Evolutionary conservation across 345 rosid species (phyloP).

Genomic region (Arabis hirsuta): DNA sequence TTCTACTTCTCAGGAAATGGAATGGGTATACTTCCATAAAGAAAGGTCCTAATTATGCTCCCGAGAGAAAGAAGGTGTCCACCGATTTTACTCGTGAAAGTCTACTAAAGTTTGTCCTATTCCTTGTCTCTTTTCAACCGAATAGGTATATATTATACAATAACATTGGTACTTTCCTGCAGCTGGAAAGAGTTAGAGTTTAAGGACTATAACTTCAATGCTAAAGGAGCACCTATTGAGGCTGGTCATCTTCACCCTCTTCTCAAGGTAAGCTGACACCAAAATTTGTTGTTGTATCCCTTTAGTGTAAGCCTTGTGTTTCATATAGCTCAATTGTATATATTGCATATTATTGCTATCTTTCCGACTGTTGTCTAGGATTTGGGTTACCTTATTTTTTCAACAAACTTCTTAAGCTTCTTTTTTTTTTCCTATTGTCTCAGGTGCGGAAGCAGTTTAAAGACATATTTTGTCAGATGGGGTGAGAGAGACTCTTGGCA

Average conservation of each 20-base stretch:
- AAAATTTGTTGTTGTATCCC: slow-evolving; percentile 1
- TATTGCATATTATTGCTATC: background rate
- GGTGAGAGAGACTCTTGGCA: slow-evolving; percentile 48
- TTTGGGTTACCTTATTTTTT: too few species aligned
- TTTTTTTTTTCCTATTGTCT: background rate
- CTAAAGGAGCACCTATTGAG: slow-evolving; percentile 86
- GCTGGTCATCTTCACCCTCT: slow-evolving; percentile 96
- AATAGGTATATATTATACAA: too few species aligned
- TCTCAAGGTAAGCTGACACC: slow-evolving; percentile 60
- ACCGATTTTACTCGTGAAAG: background rate
- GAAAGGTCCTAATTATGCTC: too few species aligned
- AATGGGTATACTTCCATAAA: too few species aligned
- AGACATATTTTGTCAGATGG: slow-evolving; percentile 83
- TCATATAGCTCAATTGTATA: background rate
- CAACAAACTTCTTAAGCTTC: too few species aligned
- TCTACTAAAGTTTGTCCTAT: too few species aligned
- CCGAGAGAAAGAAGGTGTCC: background rate
- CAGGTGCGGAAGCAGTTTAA: slow-evolving; percentile 83
- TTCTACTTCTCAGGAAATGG: too few species aligned
- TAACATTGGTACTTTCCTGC: too few species aligned
- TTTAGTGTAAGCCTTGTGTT: slow-evolving; percentile 18
- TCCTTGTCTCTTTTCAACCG: too few species aligned
- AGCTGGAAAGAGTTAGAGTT: slow-evolving; percentile 73
- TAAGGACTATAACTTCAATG: slow-evolving; percentile 88
- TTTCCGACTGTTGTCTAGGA: background rate